Evolutionary conservation across 2,329 filamentous ascomycete genomes (phyloP).

Genomic region (Trichoderma sp.): DNA sequence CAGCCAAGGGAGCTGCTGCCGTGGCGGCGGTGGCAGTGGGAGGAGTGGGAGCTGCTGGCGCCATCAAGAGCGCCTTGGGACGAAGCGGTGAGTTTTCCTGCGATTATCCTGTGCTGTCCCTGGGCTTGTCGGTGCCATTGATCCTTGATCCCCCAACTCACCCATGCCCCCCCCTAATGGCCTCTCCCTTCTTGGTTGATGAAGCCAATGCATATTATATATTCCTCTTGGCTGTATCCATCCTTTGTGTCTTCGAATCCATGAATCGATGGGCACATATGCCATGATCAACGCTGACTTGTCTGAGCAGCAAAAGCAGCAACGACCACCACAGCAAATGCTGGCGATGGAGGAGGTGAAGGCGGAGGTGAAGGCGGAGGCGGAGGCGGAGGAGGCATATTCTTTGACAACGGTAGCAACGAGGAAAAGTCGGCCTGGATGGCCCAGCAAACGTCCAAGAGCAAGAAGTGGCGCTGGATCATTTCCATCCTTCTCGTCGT

Average conservation of each 20-base stretch:
- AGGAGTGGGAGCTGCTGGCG: constrained; percentile 48
- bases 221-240: too few species aligned
- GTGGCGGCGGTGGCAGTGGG: constrained; percentile 45
- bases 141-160: too few species aligned
- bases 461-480: constrained; percentile 70
- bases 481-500: constrained; percentile 66
- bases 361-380: neutral
- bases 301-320: constrained; percentile 11
- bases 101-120: too few species aligned
- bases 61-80: constrained; percentile 38
- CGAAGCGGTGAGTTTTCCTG: constrained; percentile 34
- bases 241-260: too few species aligned
- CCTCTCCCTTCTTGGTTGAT: too few species aligned
- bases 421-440: constrained; percentile 32
- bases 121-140: too few species aligned
- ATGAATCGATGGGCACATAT: too few species aligned
- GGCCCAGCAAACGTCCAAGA: constrained; percentile 51
- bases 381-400: constrained; percentile 26
- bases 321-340: neutral
- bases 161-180: neutral
- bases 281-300: neutral
- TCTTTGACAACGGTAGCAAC: constrained; percentile 22
- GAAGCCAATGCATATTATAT: too few species aligned
- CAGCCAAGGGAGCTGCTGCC: constrained; percentile 32
- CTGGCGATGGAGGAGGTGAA: constrained; percentile 21